Evolutionary conservation across 352 stramenopile genomes (phyloP).

Genomic region (Thraustotheca clavata): DNA sequence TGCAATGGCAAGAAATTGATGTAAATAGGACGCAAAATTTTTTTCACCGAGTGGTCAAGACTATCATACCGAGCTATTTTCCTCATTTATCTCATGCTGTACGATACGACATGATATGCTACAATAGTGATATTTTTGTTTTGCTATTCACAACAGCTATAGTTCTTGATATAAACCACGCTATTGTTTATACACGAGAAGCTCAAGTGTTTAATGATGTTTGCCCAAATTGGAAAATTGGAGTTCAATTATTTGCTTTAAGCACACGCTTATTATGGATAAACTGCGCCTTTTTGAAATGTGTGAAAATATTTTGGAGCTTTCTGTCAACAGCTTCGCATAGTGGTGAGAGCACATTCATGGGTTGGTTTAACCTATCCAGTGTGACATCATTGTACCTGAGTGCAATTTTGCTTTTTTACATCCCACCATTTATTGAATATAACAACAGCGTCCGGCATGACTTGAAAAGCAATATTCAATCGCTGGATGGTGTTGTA

Average conservation of each 20-base stretch:
- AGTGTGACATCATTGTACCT: slow-evolving; percentile 14
- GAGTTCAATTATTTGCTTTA: slow-evolving; percentile 10
- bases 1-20: slow-evolving; percentile 3
- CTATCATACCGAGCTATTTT: slow-evolving; percentile 1
- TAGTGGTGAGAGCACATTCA: slow-evolving; percentile 6
- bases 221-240: neutral
- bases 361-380: slow-evolving; percentile 6
- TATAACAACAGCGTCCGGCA: slow-evolving; percentile 15
- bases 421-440: slow-evolving; percentile 12
- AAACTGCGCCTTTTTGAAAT: slow-evolving; percentile 15
- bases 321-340: neutral
- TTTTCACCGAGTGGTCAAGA: neutral
- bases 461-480: neutral
- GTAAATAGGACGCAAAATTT: neutral
- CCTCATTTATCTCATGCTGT: slow-evolving; percentile 12
- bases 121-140: slow-evolving; percentile 20
- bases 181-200: slow-evolving; percentile 6
- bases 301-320: neutral
- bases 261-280: slow-evolving; percentile 20
- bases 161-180: slow-evolving; percentile 16
- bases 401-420: slow-evolving; percentile 15
- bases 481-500: slow-evolving; percentile 1
- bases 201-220: slow-evolving; percentile 7
- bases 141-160: neutral
- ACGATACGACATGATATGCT: slow-evolving; percentile 19